Base-by-base conservation (phyloP, 495 filamentous ascomycete species). In the Xylaria bambusicola region DNA sequence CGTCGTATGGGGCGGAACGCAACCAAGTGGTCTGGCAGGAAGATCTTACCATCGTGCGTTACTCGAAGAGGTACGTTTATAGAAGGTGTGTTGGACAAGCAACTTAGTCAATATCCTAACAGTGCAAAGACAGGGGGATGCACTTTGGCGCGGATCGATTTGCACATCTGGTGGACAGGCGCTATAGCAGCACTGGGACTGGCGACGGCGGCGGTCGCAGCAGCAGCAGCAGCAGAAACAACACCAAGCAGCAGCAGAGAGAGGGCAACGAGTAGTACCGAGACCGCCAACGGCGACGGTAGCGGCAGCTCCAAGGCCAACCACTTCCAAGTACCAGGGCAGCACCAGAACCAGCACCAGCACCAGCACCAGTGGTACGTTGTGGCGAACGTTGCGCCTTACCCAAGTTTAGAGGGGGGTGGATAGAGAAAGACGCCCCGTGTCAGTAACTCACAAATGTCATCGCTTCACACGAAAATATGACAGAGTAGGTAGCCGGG, bases 1-100 rank as follows among this genome's bases (percentile, higher is more conserved):
- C 29, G 62, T 63, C 61, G 54, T 29, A 64, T 64, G 61, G 51
- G 41, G 61, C 36, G 63, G 57, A 52, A 62, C 27, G 49, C 56
- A 46, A 45, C 53, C 47, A 48, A 31, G 51, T 64, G 66, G 65
- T 72, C 66, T 70, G 66, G 63, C 64, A 71, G 63, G 67, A 71
- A 67, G 60, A 65, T 69, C 77, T 79, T 78, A 80, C 77, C 76
- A 80, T 79, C 65, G 66, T 66, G 36, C 61, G 53, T 62, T 66
- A 61, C 55, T 62, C 65, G 58, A 63, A 50, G 52, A 53, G 61
- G 45, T 40, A 52, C 58, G 63, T 68, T 57, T 64, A 56, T 62
- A 48, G 57, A 51, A 58, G 66, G 64, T 70, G 63, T 66, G 72
- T 74, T 73, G 71, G 71, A 73, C 72, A 76, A 73, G 60, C 26